Base-by-base conservation (phyloP, 495 filamentous ascomycete species). In the Parathielavia hyrcaniae region DNA sequence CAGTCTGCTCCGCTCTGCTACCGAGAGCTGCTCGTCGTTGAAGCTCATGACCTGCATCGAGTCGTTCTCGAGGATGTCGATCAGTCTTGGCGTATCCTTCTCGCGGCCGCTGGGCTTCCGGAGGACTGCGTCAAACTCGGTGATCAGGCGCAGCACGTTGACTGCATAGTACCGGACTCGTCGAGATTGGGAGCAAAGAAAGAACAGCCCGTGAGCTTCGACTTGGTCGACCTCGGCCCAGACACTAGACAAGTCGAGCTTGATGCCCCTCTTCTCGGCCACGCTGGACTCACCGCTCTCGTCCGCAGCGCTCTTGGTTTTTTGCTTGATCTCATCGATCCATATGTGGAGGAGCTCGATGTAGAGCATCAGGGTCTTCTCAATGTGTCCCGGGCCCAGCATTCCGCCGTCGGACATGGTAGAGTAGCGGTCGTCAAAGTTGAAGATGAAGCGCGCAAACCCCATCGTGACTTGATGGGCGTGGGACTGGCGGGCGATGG, bases 361-460 rank as follows among this genome's bases (percentile, higher is more conserved):
- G 67, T 97, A 99, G 0, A 99, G 79, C 59, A 84, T 83, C 17
- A 99, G 68, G 4, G 95, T 97, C 57, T 86, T 95, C 65, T 99
- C 95, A 50, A 98, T 96, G 67, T 98, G 95, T 11, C 85, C 89
- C 23, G 90, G 85, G 7, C 93, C 93, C 23, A 98, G 82, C 89
- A 99, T 91, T 4, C 95, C 93, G 44, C 96, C 91, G 64, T 97
- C 95, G 10, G 91, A 95, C 87, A 96, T 96, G 20, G 93, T 97
- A 1, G 91, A 89, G 71, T 97, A 97, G 30, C 90, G 86, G 61
- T 92, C 90, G 71, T 99, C 95, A 67, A 97, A 97, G 53, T 90
- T 95, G 75, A 99, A 97, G 35, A 98, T 97, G 63, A 97, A 98
- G 40, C 91, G 77, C 16, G 91, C 88, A 74, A 97, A 98, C 5